Evolutionary conservation across 257 asterid species (phyloP), one percentile per base, ranked within the genome.

Genomic region (Parsonsia alboflavescens): DNA sequence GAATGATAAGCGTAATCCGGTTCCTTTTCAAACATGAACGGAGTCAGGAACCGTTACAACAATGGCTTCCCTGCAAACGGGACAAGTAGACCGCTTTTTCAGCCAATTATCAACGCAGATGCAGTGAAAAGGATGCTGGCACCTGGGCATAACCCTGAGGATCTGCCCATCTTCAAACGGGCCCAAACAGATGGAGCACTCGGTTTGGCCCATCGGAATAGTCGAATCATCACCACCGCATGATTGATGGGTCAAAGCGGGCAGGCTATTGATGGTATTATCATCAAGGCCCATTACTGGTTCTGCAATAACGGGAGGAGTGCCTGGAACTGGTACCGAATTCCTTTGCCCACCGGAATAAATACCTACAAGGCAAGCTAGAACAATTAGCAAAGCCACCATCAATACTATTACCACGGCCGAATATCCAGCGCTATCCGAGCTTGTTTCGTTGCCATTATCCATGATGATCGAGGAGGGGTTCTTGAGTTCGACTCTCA

Each of bases 21-120:
- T 33, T 33, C 39, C 39, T 33, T 33, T 33, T 33, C 39, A 33
- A 33, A 33, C 39, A 33, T 33, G 1, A 33, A 33, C 39, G 39
- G 3, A 33, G 39, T 33, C 39, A 33, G 39, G 39, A 33, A 33
- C 39, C 39, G 39, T 33, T 33, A 33, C 39, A 3, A 33, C 39
- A 56, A 56, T n/a, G 62, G 30, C 2, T 0, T 33, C 21, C 41
- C 85, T 75, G 59, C 85, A 81, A 7, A 81, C 59, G 2, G 85
- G 85, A 61, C 85, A 81, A 61, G 57, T 78, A 2, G 80, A 41
- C 22, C 71, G 77, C 49, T 10, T 33, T 19, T 50, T 36, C 2
- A 78, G 80, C 80, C 85, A 81, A 28, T 68, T 48, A 61, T 81
- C 82, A 1, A 81, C 74, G 42, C 85, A 81, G 26, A 64, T 70